Evolutionary conservation across 1,139 yeast species (phyloP), one percentile per base, ranked within the genome.

Genomic region (Blastobotrys persicus): DNA sequence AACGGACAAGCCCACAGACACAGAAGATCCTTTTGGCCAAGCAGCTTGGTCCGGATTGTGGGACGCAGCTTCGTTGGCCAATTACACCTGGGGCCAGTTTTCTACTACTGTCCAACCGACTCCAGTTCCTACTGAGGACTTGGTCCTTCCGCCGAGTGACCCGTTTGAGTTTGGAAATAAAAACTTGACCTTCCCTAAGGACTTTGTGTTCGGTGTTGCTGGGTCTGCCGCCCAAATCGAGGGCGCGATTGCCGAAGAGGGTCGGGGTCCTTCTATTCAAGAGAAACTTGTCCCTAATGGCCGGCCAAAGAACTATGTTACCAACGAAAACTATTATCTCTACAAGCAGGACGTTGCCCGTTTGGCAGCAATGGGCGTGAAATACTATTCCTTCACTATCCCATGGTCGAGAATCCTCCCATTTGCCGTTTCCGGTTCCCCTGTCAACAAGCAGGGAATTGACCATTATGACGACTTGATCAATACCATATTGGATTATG

Each of bases 331-430:
- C 49, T 70, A 69, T 57, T 66, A 62, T 45, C 56, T 64, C 44
- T 69, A 66, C 55, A 67, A 69, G 53, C 69, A 68, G 52, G 74
- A 70, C 51, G 59, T 64, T 44, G 61, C 61, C 18, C 55, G 72
- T 31, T 44, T 69, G 48, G 69, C 67, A n/a, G 68, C 69, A 9
- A 60, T 68, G 44, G 73, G 72, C 2, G 68, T 65, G 17, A 67
- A 68, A 34, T 50, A 61, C 44, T 70, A 70, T 52, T 67, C 72
- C 2, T 60, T 70, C 55, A 55, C 70, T 9, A 63, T 70, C 40
- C 66, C 73, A 3, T 70, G 73, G 74, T 53, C 71, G 13, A 60
- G 74, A 50, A 66, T 70, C 14, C 55, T 47, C 33, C 72, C 72
- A 7, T 62, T 65, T 48, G 64, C 60, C 3, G 48, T 59, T 18